These are phyloP conservation scores for Amyloporia xantha DNA, from an alignment of 768 basidiomycete genomes.

Conservation along the genomic window DNA sequence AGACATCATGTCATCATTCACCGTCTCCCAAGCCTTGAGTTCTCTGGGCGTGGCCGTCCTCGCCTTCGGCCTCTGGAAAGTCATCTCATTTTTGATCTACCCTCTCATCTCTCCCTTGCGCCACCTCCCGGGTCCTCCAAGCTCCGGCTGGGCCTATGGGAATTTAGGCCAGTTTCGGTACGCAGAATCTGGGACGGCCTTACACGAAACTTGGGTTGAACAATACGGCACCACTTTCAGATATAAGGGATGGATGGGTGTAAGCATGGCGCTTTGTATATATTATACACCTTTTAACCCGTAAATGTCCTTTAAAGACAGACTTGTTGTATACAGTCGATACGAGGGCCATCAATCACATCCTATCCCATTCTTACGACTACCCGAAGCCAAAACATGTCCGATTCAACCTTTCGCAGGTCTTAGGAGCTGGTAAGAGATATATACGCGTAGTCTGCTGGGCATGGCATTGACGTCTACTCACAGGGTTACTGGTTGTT, in stretches of 20 bases:
- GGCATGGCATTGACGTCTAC: not conserved
- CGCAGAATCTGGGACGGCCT: constrained; percentile 34
- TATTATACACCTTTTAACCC: not conserved
- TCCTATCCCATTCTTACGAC: constrained; percentile 49
- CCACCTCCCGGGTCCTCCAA: constrained; percentile 46
- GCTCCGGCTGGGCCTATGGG: constrained; percentile 36
- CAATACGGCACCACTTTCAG: constrained; percentile 42
- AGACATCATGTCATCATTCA: not conserved
- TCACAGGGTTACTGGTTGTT: constrained; percentile 42
- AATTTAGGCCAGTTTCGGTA: constrained; percentile 39
- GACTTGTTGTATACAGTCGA: constrained; percentile 31
- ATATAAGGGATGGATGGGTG: constrained; percentile 40
- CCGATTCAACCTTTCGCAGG: constrained; percentile 30
- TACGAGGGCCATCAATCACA: constrained; percentile 53
- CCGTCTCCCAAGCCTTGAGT: not conserved
- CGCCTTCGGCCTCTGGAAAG: not conserved
- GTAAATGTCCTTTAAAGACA: constrained; percentile 1
- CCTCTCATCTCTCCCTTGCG: constrained; percentile 32
- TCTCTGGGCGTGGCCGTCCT: not conserved
- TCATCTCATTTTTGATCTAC: not conserved
- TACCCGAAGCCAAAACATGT: constrained; percentile 50
- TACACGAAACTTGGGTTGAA: constrained; percentile 34
- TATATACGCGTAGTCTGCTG: not conserved
- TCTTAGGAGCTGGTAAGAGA: constrained; percentile 41
- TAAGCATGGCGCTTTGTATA: constrained; percentile 20